Evolutionary conservation across 2,329 filamentous ascomycete genomes (phyloP), one percentile per base, ranked within the genome.

Genomic region (Mariannaea sp.): DNA sequence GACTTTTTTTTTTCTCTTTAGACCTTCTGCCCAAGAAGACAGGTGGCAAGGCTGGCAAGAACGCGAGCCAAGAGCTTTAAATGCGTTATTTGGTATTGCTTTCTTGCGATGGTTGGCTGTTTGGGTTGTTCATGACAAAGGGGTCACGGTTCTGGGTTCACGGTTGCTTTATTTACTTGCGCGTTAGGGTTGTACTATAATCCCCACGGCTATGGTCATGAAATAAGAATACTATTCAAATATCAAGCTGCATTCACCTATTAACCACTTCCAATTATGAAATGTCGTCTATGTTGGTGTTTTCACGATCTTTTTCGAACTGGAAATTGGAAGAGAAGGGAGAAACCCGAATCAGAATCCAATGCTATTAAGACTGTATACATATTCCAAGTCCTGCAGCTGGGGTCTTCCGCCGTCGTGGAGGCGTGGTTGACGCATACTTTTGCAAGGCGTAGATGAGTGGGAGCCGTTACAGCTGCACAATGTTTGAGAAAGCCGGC

Each of bases 21-120:
- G 93, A 99, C 82, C 89, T 99, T 61, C 87, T 99, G 65, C 94
- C 94, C 73, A 97, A 99, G 92, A 97, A 97, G 90, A 96, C 94
- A 5, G 22, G 22, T 53, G 84, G 87, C 76, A 97, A 97, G 89
- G 82, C 83, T 75, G 90, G 89, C 80, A 96, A 96, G 87, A 88
- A 86, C 75, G 82, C 86, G 69, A 96, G 91, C 81, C 92, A 96
- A 81, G 92, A 97, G 83, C 84, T 97, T 81, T 97, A 91, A 84
- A 80, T 69, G 67, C 61, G 61, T 70, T 55, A 58, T 72, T 68
- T 68, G 68, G 64, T 76, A 80, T 78, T 76, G 75, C 77, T 80
- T 76, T 80, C 78, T 79, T 75, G 70, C 69, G 69, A 77, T 77
- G 80, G 77, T 82, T 80, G 81, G 77, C 77, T 79, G 80, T 79